These are phyloP conservation scores for Peronosclerospora sorghi DNA, from an alignment of 352 stramenopile genomes.

Conservation along the genomic window DNA sequence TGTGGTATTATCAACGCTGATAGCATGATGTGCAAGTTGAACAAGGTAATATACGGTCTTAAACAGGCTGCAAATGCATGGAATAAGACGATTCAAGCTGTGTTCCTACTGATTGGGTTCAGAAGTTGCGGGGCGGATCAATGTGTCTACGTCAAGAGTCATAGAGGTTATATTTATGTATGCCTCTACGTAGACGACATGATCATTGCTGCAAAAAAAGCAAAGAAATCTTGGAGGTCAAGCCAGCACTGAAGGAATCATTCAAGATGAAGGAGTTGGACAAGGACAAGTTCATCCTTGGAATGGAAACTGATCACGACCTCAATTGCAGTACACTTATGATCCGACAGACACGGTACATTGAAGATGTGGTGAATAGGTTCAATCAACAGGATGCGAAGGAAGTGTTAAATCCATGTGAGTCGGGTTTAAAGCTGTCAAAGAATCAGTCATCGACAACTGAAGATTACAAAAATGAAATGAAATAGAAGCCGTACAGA, in stretches of 20 bases:
- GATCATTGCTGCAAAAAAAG: conserved; percentile 11
- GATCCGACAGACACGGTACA: neutral
- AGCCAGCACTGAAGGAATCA: conserved; percentile 1
- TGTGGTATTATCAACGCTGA: neutral
- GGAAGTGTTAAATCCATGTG: no score
- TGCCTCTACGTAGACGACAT: conserved; percentile 4
- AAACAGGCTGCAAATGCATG: conserved; percentile 14
- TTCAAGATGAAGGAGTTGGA: no score
- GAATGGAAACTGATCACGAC: neutral
- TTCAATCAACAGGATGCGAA: conserved; percentile 3
- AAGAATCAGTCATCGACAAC: no score
- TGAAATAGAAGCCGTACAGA: no score
- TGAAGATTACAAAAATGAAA: no score
- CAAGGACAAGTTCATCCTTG: neutral
- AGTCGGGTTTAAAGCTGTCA: no score
- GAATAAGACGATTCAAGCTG: conserved; percentile 11
- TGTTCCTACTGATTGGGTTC: conserved; percentile 10
- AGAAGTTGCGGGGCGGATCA: conserved; percentile 4
- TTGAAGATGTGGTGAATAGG: neutral
- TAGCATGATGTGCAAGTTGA: conserved; percentile 3
- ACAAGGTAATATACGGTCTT: conserved; percentile 14
- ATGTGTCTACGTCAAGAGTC: conserved; percentile 14
- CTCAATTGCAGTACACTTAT: neutral
- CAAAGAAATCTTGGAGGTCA: conserved; percentile 3
- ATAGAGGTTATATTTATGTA: conserved; percentile 3